Base-by-base conservation (phyloP, 1,139 yeast species). In the Hyphopichia pseudoburtonii region DNA sequence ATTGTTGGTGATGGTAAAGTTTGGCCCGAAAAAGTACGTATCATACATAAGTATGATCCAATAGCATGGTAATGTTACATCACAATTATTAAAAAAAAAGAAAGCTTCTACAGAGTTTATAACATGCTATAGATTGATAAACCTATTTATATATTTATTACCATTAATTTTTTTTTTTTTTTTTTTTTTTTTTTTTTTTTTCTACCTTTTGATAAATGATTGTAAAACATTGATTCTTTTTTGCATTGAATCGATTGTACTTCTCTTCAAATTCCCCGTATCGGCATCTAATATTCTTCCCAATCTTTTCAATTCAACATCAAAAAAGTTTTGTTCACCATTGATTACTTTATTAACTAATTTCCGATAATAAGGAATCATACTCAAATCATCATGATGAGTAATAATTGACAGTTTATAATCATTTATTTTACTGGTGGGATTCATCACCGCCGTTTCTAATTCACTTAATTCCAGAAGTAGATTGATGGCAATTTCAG, bases 21-120 rank as follows among this genome's bases (percentile, higher is more conserved):
- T 4, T 83, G 86, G 74, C 86, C 92, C 0, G 81, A 81, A 11
- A 62, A 79, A 40, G 73, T 84, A n/a, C 67, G 96, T 47, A 68
- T 78, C 26, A 82, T 78, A 9, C 81, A 79, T 47, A 76, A 71
- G 52, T 72, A 67, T 42, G 64, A 66, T 38, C 68, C 77, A 1
- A 63, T 80, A 7, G 73, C 66, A 22, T 82, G 89, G 88, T 82
- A 47, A 51, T 28, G 14, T 16, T 17, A 8, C 17, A 11, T 26
- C n/a, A n/a, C n/a, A n/a, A n/a, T n/a, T n/a, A n/a, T n/a, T n/a
- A n/a, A n/a, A n/a, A n/a, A n/a, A n/a, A n/a, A n/a, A n/a, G n/a
- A n/a, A n/a, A n/a, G n/a, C n/a, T n/a, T n/a, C n/a, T n/a, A n/a
- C n/a, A n/a, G n/a, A n/a, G n/a, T n/a, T n/a, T n/a, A n/a, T n/a